Conservation (phyloP, 139 green algal genomes). For the Chlorella sp. region DNA sequence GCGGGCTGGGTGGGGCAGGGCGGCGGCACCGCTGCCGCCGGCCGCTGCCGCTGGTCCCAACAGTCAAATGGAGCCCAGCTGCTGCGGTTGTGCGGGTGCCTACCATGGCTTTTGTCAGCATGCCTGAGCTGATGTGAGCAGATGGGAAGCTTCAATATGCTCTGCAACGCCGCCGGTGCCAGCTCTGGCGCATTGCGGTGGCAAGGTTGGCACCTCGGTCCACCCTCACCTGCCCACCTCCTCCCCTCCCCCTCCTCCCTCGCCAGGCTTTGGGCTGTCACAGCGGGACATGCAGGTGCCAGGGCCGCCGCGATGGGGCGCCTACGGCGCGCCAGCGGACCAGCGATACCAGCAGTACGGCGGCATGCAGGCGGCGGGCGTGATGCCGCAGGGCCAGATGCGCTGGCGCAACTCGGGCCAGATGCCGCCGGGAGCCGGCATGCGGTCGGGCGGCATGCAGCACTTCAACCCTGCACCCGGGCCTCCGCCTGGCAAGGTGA, state of each 20-base stretch:
- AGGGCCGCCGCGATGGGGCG: conserved; percentile 29
- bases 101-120: too few relatives aligned
- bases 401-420: not conserved
- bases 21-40: too few relatives aligned
- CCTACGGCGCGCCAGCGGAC: conserved; percentile 17
- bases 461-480: conserved; percentile 38
- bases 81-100: too few relatives aligned
- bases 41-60: too few relatives aligned
- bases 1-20: too few relatives aligned
- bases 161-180: too few relatives aligned
- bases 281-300: conserved; percentile 39
- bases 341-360: conserved; percentile 27
- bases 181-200: not conserved
- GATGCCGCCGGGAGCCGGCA: not conserved
- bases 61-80: too few relatives aligned
- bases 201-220: conserved; percentile 67
- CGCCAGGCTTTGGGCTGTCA: conserved; percentile 37
- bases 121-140: too few relatives aligned
- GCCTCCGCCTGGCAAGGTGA: conserved; percentile 32
- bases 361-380: not conserved
- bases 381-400: not conserved
- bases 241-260: not conserved
- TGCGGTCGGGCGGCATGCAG: conserved; percentile 7
- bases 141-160: too few relatives aligned
- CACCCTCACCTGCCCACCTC: not conserved